Percentiles rank a stretch among this genome's conserved stretches.
Evolutionary conservation across 129 eudicot genomes (phyloP).

Genomic region (Ambrosia trifida): DNA sequence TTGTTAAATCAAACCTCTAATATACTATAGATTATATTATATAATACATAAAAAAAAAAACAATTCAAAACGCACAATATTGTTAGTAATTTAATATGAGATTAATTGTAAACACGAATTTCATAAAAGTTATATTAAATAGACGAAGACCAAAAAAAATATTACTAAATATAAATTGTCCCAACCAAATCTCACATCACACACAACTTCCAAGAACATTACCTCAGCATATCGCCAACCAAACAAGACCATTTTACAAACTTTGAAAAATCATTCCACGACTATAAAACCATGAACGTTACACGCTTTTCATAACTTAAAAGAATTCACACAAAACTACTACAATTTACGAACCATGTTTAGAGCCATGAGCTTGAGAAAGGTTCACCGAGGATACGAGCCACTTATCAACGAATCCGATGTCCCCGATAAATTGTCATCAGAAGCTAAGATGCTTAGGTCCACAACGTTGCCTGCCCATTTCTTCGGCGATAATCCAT

Average conservation of each 20-base stretch:
- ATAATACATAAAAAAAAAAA: background rate
- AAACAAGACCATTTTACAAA: background rate
- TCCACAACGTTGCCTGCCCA: slow-evolving; percentile 48
- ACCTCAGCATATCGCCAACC: slow-evolving; percentile 13
- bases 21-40: background rate
- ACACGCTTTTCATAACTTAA: background rate
- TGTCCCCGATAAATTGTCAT: background rate
- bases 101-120: background rate
- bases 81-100: background rate
- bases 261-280: background rate
- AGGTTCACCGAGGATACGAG: slow-evolving; percentile 50
- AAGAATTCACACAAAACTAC: background rate
- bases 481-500: slow-evolving; percentile 22
- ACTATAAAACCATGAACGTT: background rate
- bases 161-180: background rate
- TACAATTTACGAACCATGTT: slow-evolving; percentile 46
- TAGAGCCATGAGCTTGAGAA: slow-evolving; percentile 58
- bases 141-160: background rate
- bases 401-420: slow-evolving; percentile 36
- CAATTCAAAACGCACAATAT: background rate
- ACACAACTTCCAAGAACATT: background rate
- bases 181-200: background rate
- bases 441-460: slow-evolving; percentile 41
- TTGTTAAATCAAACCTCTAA: background rate
- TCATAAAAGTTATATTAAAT: background rate